Evolutionary conservation across 2,329 filamentous ascomycete genomes (phyloP).

Genomic region (Xylaria sp.): DNA sequence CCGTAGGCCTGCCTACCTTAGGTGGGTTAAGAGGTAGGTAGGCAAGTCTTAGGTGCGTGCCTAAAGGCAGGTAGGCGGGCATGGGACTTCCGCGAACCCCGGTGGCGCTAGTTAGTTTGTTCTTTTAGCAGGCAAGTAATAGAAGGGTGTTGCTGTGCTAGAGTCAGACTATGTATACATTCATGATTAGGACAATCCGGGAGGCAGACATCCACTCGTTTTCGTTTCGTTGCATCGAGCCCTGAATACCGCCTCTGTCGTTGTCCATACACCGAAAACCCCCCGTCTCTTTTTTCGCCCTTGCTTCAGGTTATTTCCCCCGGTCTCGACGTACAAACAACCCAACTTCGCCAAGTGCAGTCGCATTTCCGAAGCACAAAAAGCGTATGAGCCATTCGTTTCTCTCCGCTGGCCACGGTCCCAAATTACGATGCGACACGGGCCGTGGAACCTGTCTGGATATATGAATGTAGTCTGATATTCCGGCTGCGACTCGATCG

Average conservation of each 20-base stretch:
- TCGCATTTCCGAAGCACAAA: slow-evolving; percentile 11
- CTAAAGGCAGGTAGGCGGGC: background rate
- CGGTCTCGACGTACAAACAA: slow-evolving; percentile 11
- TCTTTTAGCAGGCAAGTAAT: background rate
- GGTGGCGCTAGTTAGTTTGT: slow-evolving; percentile 18
- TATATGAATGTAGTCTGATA: slow-evolving; percentile 19
- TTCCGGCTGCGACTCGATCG: slow-evolving; percentile 21
- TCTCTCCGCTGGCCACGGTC: slow-evolving; percentile 11
- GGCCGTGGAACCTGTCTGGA: slow-evolving; percentile 13
- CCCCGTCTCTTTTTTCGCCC: background rate
- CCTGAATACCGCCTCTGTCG: slow-evolving; percentile 20
- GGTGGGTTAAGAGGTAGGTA: no score
- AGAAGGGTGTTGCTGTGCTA: background rate
- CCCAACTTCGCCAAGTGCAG: background rate
- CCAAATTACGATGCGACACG: slow-evolving; percentile 33
- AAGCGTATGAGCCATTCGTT: slow-evolving; percentile 15
- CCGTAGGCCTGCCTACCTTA: background rate
- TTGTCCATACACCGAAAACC: slow-evolving; percentile 11
- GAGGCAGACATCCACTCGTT: slow-evolving; percentile 8
- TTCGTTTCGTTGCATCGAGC: slow-evolving; percentile 21
- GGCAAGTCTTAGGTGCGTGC: background rate
- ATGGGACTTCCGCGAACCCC: slow-evolving; percentile 21
- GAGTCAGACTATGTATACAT: slow-evolving; percentile 1
- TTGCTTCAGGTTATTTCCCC: background rate
- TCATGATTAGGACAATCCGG: slow-evolving; percentile 5